phyloP scores from a whole-genome alignment of 2,329 filamentous ascomycete genomes.

The Penicillium sp. region DNA sequence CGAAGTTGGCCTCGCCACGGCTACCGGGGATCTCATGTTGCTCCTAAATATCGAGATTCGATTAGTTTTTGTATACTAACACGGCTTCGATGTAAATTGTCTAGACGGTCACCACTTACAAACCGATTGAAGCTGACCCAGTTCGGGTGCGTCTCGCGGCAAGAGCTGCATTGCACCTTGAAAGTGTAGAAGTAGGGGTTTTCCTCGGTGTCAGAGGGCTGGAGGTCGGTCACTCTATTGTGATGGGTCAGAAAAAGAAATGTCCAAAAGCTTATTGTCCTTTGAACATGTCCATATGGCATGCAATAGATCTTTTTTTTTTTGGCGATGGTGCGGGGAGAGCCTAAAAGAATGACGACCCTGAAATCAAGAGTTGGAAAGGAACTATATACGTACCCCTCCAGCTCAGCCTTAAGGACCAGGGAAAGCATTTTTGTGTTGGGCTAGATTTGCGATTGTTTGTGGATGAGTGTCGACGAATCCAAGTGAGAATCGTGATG shows the following conservation, averaged over 20 bases:
- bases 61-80: neutral
- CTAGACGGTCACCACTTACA: conserved; percentile 58
- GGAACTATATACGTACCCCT: conserved; percentile 31
- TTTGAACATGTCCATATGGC: neutral
- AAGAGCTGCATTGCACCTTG: conserved; percentile 97
- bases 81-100: neutral
- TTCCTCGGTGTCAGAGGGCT: conserved; percentile 77
- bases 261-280: neutral
- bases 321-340: conserved; percentile 12
- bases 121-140: conserved; percentile 84
- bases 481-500: conserved; percentile 10
- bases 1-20: conserved; percentile 94
- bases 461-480: conserved; percentile 4
- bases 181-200: conserved; percentile 95
- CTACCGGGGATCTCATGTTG: conserved; percentile 88
- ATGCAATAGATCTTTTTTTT: conserved; percentile 1
- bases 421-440: conserved; percentile 40
- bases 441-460: neutral
- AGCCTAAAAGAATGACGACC: neutral
- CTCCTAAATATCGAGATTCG: conserved; percentile 59
- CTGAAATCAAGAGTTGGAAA: neutral
- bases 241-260: conserved; percentile 8
- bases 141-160: conserved; percentile 86
- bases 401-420: conserved; percentile 38
- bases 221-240: conserved; percentile 81